A percentile compares a stretch with the other conserved stretches of the same genome.
These are phyloP conservation scores for Pisolithus microcarpus DNA, from an alignment of 768 basidiomycete genomes.

Conservation along the genomic window DNA sequence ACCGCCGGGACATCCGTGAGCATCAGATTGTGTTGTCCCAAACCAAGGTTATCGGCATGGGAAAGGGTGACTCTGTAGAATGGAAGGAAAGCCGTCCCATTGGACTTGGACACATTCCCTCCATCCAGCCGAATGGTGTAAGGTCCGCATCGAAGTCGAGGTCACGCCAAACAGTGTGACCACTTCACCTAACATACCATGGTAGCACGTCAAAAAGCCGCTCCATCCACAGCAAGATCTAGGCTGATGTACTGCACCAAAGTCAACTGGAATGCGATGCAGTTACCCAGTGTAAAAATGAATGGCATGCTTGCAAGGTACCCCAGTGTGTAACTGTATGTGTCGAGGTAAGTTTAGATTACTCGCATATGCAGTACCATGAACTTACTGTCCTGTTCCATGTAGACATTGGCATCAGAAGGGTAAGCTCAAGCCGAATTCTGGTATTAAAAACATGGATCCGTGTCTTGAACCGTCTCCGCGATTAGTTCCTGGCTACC, in stretches of 20 bases:
- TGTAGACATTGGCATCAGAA: slow-evolving; percentile 29
- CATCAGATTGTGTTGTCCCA: slow-evolving; percentile 29
- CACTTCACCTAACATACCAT: slow-evolving; percentile 28
- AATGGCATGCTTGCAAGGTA: slow-evolving; percentile 27
- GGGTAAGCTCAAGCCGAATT: slow-evolving; percentile 29
- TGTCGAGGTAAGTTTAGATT: neutral
- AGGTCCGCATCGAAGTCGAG: slow-evolving; percentile 25
- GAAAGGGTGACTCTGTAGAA: slow-evolving; percentile 26
- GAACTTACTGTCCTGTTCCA: slow-evolving; percentile 35
- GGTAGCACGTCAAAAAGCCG: neutral
- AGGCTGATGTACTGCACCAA: slow-evolving; percentile 8
- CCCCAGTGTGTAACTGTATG: slow-evolving; percentile 25
- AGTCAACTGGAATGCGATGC: neutral
- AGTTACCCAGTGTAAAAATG: slow-evolving; percentile 32
- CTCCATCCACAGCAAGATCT: neutral
- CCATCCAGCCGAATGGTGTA: slow-evolving; percentile 33
- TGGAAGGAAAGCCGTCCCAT: slow-evolving; percentile 2
- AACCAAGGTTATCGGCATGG: slow-evolving; percentile 32
- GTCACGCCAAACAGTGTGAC: slow-evolving; percentile 42
- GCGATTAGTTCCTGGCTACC: slow-evolving; percentile 9
- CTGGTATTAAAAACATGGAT: slow-evolving; percentile 33
- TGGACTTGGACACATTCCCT: slow-evolving; percentile 9
- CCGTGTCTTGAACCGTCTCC: slow-evolving; percentile 26
- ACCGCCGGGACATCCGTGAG: slow-evolving; percentile 25
- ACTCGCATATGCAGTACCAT: too few relatives aligned